Evolutionary conservation across 78 protist species (phyloP), one percentile per base, ranked within the genome.

Genomic region (Dictyostelium purpureum): DNA sequence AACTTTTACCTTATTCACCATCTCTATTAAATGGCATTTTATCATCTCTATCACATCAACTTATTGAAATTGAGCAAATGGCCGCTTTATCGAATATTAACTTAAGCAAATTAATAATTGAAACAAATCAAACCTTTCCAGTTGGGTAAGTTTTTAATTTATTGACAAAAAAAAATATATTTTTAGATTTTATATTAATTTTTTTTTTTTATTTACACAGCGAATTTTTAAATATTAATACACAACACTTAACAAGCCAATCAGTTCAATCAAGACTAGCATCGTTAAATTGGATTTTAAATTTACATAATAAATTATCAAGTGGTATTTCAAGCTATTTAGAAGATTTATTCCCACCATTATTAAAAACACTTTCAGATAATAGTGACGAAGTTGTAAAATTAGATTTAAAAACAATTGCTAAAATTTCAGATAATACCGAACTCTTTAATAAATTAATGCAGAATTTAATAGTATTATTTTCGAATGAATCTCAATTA

Each of bases 261-360:
- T n/a, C 89, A 5, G 95, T 76, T 3, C 89, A 71, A 28, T 80
- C 95, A 14, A 47, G 96, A 24, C 12, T 88, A 11, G 81, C 95
- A 18, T 93, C 95, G 11, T 67, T 96, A 7, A 31, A 51, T n/a
- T 96, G 97, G 97, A 49, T 96, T 28, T 66, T 96, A 6, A 89
- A 88, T 81, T 47, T 96, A 16, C 95, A 89, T 71, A 51, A 38
- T 16, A 93, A 91, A 59, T 37, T 70, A 12, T 24, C 54, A 14
- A 40, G 47, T 14, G 77, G 88, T 26, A 83, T 95, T 11, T 43
- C 77, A 16, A 43, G 79, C 18, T 38, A 54, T 21, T 26, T 94
- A 33, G 90, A 54, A 4, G 93, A 81, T 33, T 38, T 94, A 26
- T 94, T 89, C 75, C 94, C 96, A 49, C 45, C 54, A 31, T 75